These are phyloP conservation scores for Aspergillus caelatus DNA, from an alignment of 2,329 filamentous ascomycete species.

Conservation along the genomic window DNA sequence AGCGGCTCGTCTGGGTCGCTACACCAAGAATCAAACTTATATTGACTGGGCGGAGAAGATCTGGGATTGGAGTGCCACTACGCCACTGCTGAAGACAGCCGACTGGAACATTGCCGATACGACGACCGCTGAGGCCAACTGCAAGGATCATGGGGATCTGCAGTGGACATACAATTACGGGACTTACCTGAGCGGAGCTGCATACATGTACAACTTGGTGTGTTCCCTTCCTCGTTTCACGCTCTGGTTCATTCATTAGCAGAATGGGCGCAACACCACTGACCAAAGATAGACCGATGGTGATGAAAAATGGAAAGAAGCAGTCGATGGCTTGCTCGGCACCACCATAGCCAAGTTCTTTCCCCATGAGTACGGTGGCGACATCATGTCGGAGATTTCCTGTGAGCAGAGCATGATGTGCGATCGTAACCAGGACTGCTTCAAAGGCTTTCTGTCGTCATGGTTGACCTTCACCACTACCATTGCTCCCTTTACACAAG, in stretches of 20 bases:
- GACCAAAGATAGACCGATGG: slow-evolving; percentile 40
- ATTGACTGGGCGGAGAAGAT: slow-evolving; percentile 74
- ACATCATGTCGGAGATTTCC: slow-evolving; percentile 66
- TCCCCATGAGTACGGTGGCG: slow-evolving; percentile 47
- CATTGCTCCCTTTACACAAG: slow-evolving; percentile 61
- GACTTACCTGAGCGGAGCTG: slow-evolving; percentile 59
- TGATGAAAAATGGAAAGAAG: slow-evolving; percentile 57
- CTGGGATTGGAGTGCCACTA: slow-evolving; percentile 59
- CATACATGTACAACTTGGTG: slow-evolving; percentile 59
- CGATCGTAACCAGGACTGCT: slow-evolving; percentile 71
- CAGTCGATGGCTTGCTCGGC: slow-evolving; percentile 60
- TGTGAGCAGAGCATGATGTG: slow-evolving; percentile 67
- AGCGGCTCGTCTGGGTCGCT: slow-evolving; percentile 70
- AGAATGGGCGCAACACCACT: too few relatives aligned
- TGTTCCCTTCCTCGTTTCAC: slow-evolving; percentile 16
- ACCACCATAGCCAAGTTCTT: slow-evolving; percentile 57
- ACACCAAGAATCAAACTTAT: slow-evolving; percentile 79
- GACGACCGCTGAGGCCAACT: slow-evolving; percentile 53
- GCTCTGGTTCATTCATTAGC: not conserved
- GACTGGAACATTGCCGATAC: slow-evolving; percentile 61
- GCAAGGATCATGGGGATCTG: slow-evolving; percentile 54
- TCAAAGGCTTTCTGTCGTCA: slow-evolving; percentile 71
- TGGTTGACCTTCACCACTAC: slow-evolving; percentile 67
- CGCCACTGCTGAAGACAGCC: slow-evolving; percentile 53
- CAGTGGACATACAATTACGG: slow-evolving; percentile 64